Conservation (phyloP, 345 rosid species). For the Camelina laxa region DNA sequence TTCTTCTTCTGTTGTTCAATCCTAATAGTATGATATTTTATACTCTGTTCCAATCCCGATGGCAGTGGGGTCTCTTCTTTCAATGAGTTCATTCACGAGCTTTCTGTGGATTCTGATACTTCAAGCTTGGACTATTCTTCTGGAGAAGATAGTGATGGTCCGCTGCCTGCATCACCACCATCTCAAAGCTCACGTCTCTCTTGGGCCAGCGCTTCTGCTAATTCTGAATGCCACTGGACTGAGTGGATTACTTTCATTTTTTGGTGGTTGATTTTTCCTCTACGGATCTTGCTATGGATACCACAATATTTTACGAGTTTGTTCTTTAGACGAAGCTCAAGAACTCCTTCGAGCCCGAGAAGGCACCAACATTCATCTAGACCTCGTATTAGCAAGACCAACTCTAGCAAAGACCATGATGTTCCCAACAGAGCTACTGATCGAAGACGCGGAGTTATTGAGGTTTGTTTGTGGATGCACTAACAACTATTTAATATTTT, state of each 20-base stretch:
- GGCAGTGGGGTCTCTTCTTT: slow-evolving; percentile 93
- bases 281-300: slow-evolving; percentile 59
- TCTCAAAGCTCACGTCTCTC: slow-evolving; percentile 76
- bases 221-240: slow-evolving; percentile 47
- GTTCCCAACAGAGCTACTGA: slow-evolving; percentile 78
- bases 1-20: neutral
- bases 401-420: slow-evolving; percentile 63
- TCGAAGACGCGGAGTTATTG: slow-evolving; percentile 94
- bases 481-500: neutral
- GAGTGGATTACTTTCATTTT: slow-evolving; percentile 60
- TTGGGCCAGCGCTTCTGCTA: slow-evolving; percentile 53
- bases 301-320: slow-evolving; percentile 51
- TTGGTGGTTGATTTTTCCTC: slow-evolving; percentile 73
- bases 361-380: slow-evolving; percentile 50
- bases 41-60: slow-evolving; percentile 20
- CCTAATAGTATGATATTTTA: slow-evolving; percentile 6
- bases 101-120: slow-evolving; percentile 76
- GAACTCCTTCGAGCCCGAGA: slow-evolving; percentile 44
- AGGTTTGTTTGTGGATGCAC: slow-evolving; percentile 69
- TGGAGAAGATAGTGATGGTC: slow-evolving; percentile 77
- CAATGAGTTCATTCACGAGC: slow-evolving; percentile 88
- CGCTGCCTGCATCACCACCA: slow-evolving; percentile 66
- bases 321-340: slow-evolving; percentile 46
- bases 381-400: slow-evolving; percentile 49
- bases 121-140: slow-evolving; percentile 79